These are phyloP conservation scores for Trichoderma koningii DNA, from an alignment of 2,329 filamentous ascomycete species.

Conservation along the genomic window DNA sequence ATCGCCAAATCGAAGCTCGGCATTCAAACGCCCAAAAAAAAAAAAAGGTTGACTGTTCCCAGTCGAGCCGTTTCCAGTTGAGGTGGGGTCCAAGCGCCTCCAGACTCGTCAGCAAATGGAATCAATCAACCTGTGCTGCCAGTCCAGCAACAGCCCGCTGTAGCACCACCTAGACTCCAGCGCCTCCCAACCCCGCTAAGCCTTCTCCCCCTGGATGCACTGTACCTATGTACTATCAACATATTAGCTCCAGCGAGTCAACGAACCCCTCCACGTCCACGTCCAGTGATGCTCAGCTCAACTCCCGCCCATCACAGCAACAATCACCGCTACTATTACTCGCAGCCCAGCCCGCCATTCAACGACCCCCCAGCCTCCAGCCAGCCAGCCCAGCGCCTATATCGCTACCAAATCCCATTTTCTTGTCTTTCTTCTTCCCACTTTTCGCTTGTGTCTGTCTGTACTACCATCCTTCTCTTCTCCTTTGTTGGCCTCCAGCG, in stretches of 20 bases:
- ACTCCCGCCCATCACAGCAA: background rate
- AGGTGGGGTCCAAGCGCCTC: constrained; percentile 15
- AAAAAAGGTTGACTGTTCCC: constrained; percentile 7
- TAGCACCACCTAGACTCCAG: background rate
- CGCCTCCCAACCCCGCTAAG: constrained; percentile 23
- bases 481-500: too few relatives aligned
- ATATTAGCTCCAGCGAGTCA: background rate
- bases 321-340: constrained; percentile 18
- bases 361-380: too few relatives aligned
- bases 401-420: too few relatives aligned
- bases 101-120: constrained; percentile 1
- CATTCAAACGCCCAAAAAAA: constrained; percentile 4
- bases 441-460: too few relatives aligned
- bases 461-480: too few relatives aligned
- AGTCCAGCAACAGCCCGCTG: too few relatives aligned
- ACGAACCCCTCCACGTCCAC: constrained; percentile 22
- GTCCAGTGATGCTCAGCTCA: too few relatives aligned
- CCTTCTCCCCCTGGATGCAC: background rate
- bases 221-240: background rate
- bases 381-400: too few relatives aligned
- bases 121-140: background rate
- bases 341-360: background rate
- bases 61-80: constrained; percentile 5
- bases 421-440: too few relatives aligned
- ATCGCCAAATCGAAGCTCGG: background rate